Evolutionary conservation across 768 basidiomycete species (phyloP), one percentile per base, ranked within the genome.

Genomic region (Porphyrellus cyaneotinctus): DNA sequence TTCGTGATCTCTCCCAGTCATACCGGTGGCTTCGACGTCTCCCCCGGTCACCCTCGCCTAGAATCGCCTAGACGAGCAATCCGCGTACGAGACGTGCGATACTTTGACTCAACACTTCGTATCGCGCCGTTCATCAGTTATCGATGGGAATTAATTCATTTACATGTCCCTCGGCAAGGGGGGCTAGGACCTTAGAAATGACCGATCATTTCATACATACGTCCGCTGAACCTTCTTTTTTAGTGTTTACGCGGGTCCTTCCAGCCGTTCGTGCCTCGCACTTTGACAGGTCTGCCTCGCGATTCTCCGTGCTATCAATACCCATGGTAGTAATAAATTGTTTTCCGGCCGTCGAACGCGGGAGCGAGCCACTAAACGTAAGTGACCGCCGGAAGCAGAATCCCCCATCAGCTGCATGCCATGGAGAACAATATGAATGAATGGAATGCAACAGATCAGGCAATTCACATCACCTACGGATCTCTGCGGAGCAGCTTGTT

Each of bases 321-420:
- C 47, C 48, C 49, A 43, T 41, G 20, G n/a, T 54, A 42, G 48
- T 52, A 57, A 61, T 51, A 46, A 48, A 42, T 18, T 51, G 20
- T 32, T 57, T 18, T 56, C 48, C 58, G 53, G 53, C 61, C 58
- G 55, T 61, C 53, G 28, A 58, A 56, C 59, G 58, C 67, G 67
- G 67, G 57, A 70, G 67, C 67, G 67, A 68, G 62, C 56, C 54
- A 62, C 57, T 36, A 53, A 56, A 68, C 67, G 66, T 68, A 68
- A 68, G 58, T 64, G 62, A 63, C 53, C 59, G 41, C 49, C 60
- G 55, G 60, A 57, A 62, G 52, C 53, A 59, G 55, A 49, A 54
- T 51, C 66, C 53, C 56, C 57, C 53, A 67, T 64, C 57, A 61
- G 41, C 33, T 52, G 50, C 53, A 63, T 37, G 60, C 49, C 57